Evolutionary conservation across 2,329 filamentous ascomycete species (phyloP).

Genomic region (Pseudofabraea citricarpa): DNA sequence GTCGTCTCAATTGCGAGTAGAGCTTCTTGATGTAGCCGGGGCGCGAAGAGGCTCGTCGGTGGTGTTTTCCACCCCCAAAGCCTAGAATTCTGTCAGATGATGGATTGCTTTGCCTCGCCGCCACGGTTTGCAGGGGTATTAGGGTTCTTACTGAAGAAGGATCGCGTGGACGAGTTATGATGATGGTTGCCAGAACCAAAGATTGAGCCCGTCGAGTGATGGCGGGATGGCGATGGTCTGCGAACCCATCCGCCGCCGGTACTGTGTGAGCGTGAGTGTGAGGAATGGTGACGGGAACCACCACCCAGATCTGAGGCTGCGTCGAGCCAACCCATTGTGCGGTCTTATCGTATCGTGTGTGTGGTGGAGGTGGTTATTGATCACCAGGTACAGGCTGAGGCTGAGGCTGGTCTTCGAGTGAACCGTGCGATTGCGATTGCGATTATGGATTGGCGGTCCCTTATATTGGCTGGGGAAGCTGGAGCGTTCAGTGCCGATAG

Average conservation of each 20-base stretch:
- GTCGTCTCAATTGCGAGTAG: conserved; percentile 69
- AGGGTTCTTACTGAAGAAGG: conserved; percentile 42
- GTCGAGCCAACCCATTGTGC: conserved; percentile 41
- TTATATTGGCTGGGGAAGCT: too few species aligned
- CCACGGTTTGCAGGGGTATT: too few species aligned
- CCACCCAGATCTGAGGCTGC: conserved; percentile 28
- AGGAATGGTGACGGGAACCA: conserved; percentile 18
- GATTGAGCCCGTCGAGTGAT: conserved; percentile 36
- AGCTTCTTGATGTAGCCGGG: conserved; percentile 71
- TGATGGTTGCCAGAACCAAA: conserved; percentile 35
- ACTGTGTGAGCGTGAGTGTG: conserved; percentile 8
- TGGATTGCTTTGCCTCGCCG: too few species aligned
- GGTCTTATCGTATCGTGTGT: background rate
- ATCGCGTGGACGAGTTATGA: conserved; percentile 37
- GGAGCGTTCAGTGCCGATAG: too few species aligned
- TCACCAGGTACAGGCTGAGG: too few species aligned
- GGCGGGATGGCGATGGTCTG: conserved; percentile 5
- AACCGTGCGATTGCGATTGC: too few species aligned
- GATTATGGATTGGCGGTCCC: too few species aligned
- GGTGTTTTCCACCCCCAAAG: conserved; percentile 40
- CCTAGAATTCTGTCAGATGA: conserved; percentile 3
- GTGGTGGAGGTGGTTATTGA: background rate
- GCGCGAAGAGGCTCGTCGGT: conserved; percentile 79
- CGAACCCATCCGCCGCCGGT: conserved; percentile 4
- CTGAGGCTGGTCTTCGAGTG: too few species aligned